Base-by-base conservation (phyloP, 345 rosid genomes). In the Citrus cavaleriei region DNA sequence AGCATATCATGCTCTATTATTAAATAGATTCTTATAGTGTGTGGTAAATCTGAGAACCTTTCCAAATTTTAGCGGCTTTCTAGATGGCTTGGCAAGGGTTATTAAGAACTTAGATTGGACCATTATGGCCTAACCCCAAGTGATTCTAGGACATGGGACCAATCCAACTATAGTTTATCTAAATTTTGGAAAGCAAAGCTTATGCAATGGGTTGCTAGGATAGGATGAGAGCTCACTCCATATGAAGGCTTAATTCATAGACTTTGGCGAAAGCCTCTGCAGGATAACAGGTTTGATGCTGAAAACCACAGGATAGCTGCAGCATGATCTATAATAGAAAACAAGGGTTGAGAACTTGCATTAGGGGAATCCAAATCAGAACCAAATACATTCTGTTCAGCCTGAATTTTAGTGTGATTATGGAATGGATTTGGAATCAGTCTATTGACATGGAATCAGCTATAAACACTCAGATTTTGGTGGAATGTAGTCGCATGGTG, bases 91-190 rank as follows among this genome's bases (percentile, higher is more conserved):
- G 8, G 37, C 13, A 64, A 16, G 24, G 54, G 61, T 30, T 70
- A 51, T 70, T 51, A 64, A 72, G 49, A 76, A 25, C 37, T 64
- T 74, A 60, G 64, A 59, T 35, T 74, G 57, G 63, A 40, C 70
- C 54, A 28, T 51, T 32, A 18, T 46, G 69, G 74, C 40, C 40
- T 5, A 19, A 51, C 21, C 22, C 25, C 34, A 21, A 40, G 10
- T 18, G 34, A 77, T 38, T 30, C 38, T 21, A 34, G 69, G 27
- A 21, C 27, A 35, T 8, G 70, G 2, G 42, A 8, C 16, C 70
- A 66, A 66, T 34, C 27, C 46, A 21, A 21, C 4, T 3, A 66
- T 35, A 34, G 14, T 66, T 34, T 66, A 66, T 66, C 49, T 25
- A 24, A 35, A 21, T 66, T 40, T 54, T 18, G 35, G 27, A 25